Conservation (phyloP, 805 yeast genomes). For the Clavispora asparagi region DNA sequence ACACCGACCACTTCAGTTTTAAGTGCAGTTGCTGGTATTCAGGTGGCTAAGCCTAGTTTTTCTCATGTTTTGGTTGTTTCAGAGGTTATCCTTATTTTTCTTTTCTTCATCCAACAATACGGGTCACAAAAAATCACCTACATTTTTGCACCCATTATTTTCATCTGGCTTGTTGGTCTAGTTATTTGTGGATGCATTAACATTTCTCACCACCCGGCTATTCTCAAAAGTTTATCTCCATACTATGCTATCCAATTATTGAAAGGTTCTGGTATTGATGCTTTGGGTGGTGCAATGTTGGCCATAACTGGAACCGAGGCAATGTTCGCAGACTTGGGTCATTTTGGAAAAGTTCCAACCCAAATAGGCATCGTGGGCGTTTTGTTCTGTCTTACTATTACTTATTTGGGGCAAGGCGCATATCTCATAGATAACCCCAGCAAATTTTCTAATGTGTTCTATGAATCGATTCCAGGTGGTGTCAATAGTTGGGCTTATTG, state of each 20-base stretch:
- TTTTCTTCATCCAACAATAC: constrained; percentile 43
- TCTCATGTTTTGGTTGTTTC: constrained; percentile 44
- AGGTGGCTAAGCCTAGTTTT: constrained; percentile 46
- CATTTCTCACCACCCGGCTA: constrained; percentile 38
- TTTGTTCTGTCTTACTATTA: constrained; percentile 48
- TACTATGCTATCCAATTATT: constrained; percentile 45
- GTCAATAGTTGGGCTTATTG: constrained; percentile 41
- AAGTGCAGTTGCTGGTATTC: constrained; percentile 53
- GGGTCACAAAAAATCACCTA: constrained; percentile 48
- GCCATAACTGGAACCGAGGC: constrained; percentile 59
- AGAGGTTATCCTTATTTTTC: constrained; percentile 39
- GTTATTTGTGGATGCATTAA: constrained; percentile 43
- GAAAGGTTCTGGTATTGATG: constrained; percentile 34
- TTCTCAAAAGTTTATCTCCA: constrained; percentile 48
- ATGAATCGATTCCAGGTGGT: constrained; percentile 47
- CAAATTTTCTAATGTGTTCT: constrained; percentile 40
- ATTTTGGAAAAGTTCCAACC: constrained; percentile 46
- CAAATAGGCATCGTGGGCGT: constrained; percentile 46
- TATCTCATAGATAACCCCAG: constrained; percentile 38
- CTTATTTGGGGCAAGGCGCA: constrained; percentile 58
- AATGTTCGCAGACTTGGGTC: constrained; percentile 61
- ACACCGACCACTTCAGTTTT: constrained; percentile 63
- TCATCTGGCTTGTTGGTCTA: constrained; percentile 46
- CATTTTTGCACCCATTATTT: constrained; percentile 50
- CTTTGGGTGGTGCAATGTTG: constrained; percentile 48